These are phyloP conservation scores for Oryza coarctata DNA, from an alignment of 176 grass and related monocot species.

Conservation along the genomic window DNA sequence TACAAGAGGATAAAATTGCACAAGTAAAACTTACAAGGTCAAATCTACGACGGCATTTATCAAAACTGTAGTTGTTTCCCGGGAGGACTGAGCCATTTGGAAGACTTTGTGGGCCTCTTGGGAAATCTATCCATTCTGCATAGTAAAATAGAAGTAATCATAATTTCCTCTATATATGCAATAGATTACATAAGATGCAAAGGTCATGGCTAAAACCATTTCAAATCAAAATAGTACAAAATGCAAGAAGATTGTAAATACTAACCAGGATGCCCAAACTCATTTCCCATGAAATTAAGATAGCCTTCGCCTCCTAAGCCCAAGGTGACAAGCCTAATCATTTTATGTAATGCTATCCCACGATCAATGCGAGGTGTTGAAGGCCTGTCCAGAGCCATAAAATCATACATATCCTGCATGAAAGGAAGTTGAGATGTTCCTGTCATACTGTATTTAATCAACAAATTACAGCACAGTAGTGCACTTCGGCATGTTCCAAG, in stretches of 20 bases:
- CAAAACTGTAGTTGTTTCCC: slow-evolving; percentile 85
- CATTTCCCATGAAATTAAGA: slow-evolving; percentile 99
- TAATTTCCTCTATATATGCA: slow-evolving; percentile 1
- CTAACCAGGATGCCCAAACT: slow-evolving; percentile 99
- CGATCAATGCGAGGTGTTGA: slow-evolving; percentile 92
- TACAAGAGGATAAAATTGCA: slow-evolving; percentile 17
- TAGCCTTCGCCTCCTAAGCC: slow-evolving; percentile 94
- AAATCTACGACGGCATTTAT: slow-evolving; percentile 97
- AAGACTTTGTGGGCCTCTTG: slow-evolving; percentile 75
- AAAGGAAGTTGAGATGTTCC: slow-evolving; percentile 26
- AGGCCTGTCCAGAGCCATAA: slow-evolving; percentile 87
- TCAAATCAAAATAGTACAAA: slow-evolving; percentile 10
- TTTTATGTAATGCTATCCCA: slow-evolving; percentile 97
- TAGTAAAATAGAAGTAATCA: slow-evolving; percentile 36
- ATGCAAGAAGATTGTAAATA: slow-evolving; percentile 56
- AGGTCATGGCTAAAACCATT: slow-evolving; percentile 1
- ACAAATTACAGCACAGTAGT: slow-evolving; percentile 13
- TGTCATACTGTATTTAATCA: slow-evolving; percentile 7
- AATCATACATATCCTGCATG: slow-evolving; percentile 94
- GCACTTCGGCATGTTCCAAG: neutral
- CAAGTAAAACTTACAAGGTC: slow-evolving; percentile 80
- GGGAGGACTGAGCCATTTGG: slow-evolving; percentile 60
- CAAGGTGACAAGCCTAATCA: slow-evolving; percentile 98
- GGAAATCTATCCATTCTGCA: slow-evolving; percentile 99
- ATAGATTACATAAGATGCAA: neutral